A percentile compares a stretch with the other conserved stretches of the same genome.
phyloP scores from a whole-genome alignment of 1,139 yeast genomes.

The Hemisphaericaspora xylanilytica region DNA sequence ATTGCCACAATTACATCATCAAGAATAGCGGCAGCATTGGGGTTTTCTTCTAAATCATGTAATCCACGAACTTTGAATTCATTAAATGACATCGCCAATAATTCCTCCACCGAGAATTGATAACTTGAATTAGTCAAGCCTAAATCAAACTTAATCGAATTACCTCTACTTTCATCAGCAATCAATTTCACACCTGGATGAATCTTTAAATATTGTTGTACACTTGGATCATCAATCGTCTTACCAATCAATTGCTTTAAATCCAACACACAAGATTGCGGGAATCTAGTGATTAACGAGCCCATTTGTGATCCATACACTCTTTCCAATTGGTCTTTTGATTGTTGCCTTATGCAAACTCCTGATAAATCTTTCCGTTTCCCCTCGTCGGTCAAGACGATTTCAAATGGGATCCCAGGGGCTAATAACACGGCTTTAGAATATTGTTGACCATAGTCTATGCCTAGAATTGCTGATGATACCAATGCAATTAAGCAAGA shows the following conservation, averaged over 20 bases:
- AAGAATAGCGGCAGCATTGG: slow-evolving; percentile 35
- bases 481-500: slow-evolving; percentile 17
- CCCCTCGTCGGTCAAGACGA: slow-evolving; percentile 85
- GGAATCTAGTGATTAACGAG: slow-evolving; percentile 70
- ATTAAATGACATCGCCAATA: slow-evolving; percentile 76
- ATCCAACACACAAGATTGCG: slow-evolving; percentile 65
- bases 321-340: slow-evolving; percentile 56
- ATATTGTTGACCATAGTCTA: slow-evolving; percentile 88
- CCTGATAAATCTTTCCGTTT: slow-evolving; percentile 88
- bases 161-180: slow-evolving; percentile 36
- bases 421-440: slow-evolving; percentile 88
- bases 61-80: slow-evolving; percentile 68
- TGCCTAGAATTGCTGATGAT: slow-evolving; percentile 70
- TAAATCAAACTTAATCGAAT: slow-evolving; percentile 56
- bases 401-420: slow-evolving; percentile 85
- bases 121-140: slow-evolving; percentile 44
- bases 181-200: slow-evolving; percentile 65
- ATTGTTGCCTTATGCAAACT: slow-evolving; percentile 54
- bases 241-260: slow-evolving; percentile 73
- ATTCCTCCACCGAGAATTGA: slow-evolving; percentile 61
- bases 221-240: slow-evolving; percentile 46
- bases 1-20: slow-evolving; percentile 73
- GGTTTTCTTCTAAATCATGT: slow-evolving; percentile 30
- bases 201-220: slow-evolving; percentile 41
- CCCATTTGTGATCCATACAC: slow-evolving; percentile 77